Percentiles rank a stretch among this genome's conserved stretches.
Evolutionary conservation across 2,329 filamentous ascomycete genomes (phyloP).

Genomic region (Cordyceps fumosorosea): DNA sequence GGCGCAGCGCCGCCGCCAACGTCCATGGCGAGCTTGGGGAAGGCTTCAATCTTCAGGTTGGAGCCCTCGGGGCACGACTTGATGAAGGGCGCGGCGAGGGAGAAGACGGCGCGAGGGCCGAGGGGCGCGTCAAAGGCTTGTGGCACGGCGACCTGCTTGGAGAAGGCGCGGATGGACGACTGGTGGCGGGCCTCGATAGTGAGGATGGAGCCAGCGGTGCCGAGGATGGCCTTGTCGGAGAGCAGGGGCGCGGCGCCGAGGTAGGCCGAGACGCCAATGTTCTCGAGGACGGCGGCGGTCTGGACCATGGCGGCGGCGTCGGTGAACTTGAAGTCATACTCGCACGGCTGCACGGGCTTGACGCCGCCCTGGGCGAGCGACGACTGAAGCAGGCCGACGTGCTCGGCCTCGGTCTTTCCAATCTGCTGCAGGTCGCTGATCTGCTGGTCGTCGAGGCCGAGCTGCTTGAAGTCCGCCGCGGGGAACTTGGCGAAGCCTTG

Average conservation of each 20-base stretch:
- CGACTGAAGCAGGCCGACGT: constrained; percentile 47
- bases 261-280: constrained; percentile 58
- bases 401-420: constrained; percentile 45
- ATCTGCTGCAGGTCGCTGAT: constrained; percentile 43
- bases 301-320: constrained; percentile 45
- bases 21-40: constrained; percentile 40
- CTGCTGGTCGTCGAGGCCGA: constrained; percentile 40
- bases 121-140: constrained; percentile 56
- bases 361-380: constrained; percentile 27
- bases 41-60: constrained; percentile 57
- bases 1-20: constrained; percentile 9
- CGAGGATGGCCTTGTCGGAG: constrained; percentile 50
- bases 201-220: constrained; percentile 57
- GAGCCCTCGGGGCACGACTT: constrained; percentile 42
- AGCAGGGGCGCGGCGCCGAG: constrained; percentile 57
- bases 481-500: constrained; percentile 53
- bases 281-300: constrained; percentile 55
- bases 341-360: constrained; percentile 45
- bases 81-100: constrained; percentile 59
- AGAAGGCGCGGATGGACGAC: constrained; percentile 48
- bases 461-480: constrained; percentile 42
- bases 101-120: constrained; percentile 52
- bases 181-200: constrained; percentile 57
- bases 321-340: constrained; percentile 55
- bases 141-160: constrained; percentile 46